Evolutionary conservation across 2,329 filamentous ascomycete species (phyloP), one percentile per base, ranked within the genome.

Genomic region (Diaporthe sp.): DNA sequence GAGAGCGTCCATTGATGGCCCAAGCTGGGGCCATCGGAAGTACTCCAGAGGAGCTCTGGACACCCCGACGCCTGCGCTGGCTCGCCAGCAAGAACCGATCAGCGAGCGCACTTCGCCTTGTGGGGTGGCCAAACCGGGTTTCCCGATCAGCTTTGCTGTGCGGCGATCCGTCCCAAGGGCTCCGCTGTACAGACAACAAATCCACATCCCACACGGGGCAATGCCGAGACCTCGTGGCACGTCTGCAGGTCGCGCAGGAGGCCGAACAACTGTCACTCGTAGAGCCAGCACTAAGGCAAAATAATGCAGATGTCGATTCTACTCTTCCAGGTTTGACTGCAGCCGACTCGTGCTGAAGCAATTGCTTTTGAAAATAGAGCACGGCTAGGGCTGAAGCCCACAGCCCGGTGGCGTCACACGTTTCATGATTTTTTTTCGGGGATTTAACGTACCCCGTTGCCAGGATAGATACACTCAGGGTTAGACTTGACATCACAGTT

Each of bases 401-500:
- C 64, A 54, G 47, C 47, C 47, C 13, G 8, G 47, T 54, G 64
- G 33, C 47, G 45, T 54, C 45, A 28, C 33, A 19, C 33, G 64
- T 68, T 68, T 54, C 47, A 38, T 2, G 13, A 54, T 15, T 40
- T 13, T 47, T 68, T 28, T 54, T n/a, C 45, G 47, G 64, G 47
- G 33, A 68, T 52, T 68, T 54, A 22, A 40, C n/a, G 22, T 28
- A 54, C 22, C 33, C 47, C 64, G 64, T 40, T 47, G 45, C 47
- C 8, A 68, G 33, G 45, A 28, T 54, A n/a, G 1, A 68, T 28
- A 68, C 33, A n/a, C 47, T 33, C 47, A 68, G 45, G 33, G 33
- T 68, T 68, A 68, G 64, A 28, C 45, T 68, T 68, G 47, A 68
- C 64, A 68, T 68, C 64, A 68, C 64, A 52, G 47, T 68, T 68